Evolutionary conservation across 495 filamentous ascomycete species (phyloP).

Genomic region (Penicillium goetzii): DNA sequence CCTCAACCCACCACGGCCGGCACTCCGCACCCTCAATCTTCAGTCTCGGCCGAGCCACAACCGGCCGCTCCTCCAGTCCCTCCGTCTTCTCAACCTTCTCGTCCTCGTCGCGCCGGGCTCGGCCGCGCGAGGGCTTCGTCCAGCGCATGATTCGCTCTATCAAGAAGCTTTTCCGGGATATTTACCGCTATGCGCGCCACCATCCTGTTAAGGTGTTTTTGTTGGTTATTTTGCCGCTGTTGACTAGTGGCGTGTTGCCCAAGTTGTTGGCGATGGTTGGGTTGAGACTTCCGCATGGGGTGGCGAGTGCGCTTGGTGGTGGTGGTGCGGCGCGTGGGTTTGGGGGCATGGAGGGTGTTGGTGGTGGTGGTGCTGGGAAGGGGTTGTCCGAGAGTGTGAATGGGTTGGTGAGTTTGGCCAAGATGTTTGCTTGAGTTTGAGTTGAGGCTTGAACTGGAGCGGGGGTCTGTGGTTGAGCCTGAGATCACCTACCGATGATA

Average conservation of each 20-base stretch:
- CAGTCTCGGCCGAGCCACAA: slow-evolving; percentile 43
- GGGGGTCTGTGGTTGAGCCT: neutral
- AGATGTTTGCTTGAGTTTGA: slow-evolving; percentile 61
- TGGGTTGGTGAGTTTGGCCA: slow-evolving; percentile 60
- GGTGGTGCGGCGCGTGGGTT: slow-evolving; percentile 35
- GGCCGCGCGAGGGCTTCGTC: slow-evolving; percentile 75
- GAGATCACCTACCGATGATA: neutral
- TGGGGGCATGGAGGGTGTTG: slow-evolving; percentile 29
- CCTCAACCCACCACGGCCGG: slow-evolving; percentile 43
- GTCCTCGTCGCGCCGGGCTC: slow-evolving; percentile 62
- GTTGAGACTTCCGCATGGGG: slow-evolving; percentile 64
- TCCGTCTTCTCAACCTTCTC: slow-evolving; percentile 59
- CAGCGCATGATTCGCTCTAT: slow-evolving; percentile 69
- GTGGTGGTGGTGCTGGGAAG: slow-evolving; percentile 22
- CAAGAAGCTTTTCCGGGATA: slow-evolving; percentile 71
- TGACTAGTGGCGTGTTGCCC: slow-evolving; percentile 77
- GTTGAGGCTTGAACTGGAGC: too few relatives aligned
- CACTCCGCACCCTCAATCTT: slow-evolving; percentile 58
- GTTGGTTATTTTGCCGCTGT: slow-evolving; percentile 80
- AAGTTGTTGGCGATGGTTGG: slow-evolving; percentile 75
- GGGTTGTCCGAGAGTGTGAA: slow-evolving; percentile 49
- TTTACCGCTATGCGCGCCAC: slow-evolving; percentile 72
- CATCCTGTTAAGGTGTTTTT: slow-evolving; percentile 85
- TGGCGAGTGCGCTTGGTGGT: slow-evolving; percentile 59
- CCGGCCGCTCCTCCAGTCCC: slow-evolving; percentile 48